These are phyloP conservation scores for Parietichytrium sp. DNA, from an alignment of 108 stramenopile species.

Conservation along the genomic window DNA sequence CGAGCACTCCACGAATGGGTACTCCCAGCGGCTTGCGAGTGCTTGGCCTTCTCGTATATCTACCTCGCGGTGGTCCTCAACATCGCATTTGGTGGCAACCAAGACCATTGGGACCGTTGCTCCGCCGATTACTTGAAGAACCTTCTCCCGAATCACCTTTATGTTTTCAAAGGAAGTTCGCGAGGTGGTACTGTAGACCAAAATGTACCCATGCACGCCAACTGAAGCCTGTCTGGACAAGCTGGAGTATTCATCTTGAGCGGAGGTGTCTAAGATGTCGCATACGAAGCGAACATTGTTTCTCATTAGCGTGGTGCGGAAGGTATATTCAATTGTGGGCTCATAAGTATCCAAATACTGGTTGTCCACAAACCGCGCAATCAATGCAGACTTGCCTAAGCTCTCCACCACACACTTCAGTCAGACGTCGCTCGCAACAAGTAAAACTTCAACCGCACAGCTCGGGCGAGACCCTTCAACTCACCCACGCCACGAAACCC, in stretches of 20 bases:
- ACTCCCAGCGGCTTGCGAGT: background rate
- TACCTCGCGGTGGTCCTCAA: background rate
- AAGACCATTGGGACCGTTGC: conserved; percentile 6
- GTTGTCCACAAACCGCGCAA: conserved; percentile 23
- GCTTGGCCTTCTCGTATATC: background rate
- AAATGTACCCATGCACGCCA: conserved; percentile 3
- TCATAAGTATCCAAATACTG: background rate
- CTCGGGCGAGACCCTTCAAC: too few relatives aligned
- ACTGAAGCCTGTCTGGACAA: conserved; percentile 27
- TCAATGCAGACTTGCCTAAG: conserved; percentile 7
- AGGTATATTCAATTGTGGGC: conserved; percentile 32
- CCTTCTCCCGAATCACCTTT: conserved; percentile 26
- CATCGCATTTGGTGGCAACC: conserved; percentile 13
- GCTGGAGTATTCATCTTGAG: conserved; percentile 23
- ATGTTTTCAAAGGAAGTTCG: conserved; percentile 18
- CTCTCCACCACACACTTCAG: too few relatives aligned
- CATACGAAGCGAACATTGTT: conserved; percentile 18
- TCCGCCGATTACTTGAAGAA: background rate
- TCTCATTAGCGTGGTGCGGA: background rate
- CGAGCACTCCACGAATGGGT: conserved; percentile 15
- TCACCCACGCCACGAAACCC: conserved; percentile 33
- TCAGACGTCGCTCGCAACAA: too few relatives aligned
- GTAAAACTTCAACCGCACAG: too few relatives aligned
- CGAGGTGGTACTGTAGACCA: background rate
- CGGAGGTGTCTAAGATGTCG: conserved; percentile 3